Evolutionary conservation across 176 grass and related monocot genomes (phyloP), one percentile per base, ranked within the genome.

Genomic region (Oryza coarctata): DNA sequence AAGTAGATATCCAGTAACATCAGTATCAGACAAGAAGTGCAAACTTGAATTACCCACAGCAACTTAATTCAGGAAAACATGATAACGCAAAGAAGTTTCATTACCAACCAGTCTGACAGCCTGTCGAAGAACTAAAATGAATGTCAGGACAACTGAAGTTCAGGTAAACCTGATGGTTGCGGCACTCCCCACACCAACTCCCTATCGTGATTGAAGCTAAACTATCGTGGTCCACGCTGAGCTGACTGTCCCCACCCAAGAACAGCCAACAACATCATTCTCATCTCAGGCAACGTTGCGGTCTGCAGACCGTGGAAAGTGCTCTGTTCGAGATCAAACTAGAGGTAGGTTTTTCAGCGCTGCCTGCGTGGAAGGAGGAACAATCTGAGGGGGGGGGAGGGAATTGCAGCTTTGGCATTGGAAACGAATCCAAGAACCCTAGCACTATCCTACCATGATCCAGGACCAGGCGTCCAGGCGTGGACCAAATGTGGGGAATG

Each of bases 341-440:
- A 12, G 13, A 1, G 11, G n/a, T n/a, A 44, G 13, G 41, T 44
- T 44, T 44, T 44, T 10, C 12, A 44, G 11, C 41, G 12, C 41
- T 0, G 3, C 41, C 9, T 44, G 41, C 13, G 41, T 14, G 41
- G 41, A 44, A 44, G 12, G 41, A 3, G n/a, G n/a, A n/a, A 44
- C 6, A 40, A 40, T 40, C 39, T 11, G 32, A 33, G 32, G 32
- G 32, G 32, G 32, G 32, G 32, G 32, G 32, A n/a, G n/a, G n/a
- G n/a, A n/a, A n/a, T n/a, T n/a, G n/a, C n/a, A n/a, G n/a, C n/a
- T n/a, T n/a, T 69, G 43, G 44, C 4, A 18, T 5, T 12, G 12
- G 80, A 18, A 12, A 15, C 8, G 52, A 82, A 82, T 73, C 69
- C 41, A 64, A 61, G 80, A 73, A 73, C 69, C 22, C 12, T 69